Conservation (phyloP, 352 stramenopile species). For the Elongisporangium anandrum region DNA sequence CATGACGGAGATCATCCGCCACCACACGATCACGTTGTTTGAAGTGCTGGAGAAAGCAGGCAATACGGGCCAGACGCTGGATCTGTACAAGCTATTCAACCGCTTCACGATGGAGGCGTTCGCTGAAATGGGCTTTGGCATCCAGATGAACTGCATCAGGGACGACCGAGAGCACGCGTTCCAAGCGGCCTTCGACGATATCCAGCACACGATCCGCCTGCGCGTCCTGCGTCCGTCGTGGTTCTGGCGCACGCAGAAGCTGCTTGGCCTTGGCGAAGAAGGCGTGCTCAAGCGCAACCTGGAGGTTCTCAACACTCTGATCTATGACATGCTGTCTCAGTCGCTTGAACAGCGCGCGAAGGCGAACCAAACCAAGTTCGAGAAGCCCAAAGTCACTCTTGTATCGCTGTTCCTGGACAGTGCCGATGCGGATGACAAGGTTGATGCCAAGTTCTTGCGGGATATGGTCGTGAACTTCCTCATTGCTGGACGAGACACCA, state of each 20-base stretch:
- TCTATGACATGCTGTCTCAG: constrained; percentile 30
- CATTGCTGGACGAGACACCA: constrained; percentile 76
- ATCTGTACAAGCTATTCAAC: constrained; percentile 44
- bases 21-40: constrained; percentile 24
- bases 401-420: constrained; percentile 22
- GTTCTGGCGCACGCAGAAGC: constrained; percentile 41
- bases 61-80: constrained; percentile 7
- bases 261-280: constrained; percentile 26
- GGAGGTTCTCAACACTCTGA: constrained; percentile 25
- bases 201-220: constrained; percentile 19
- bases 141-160: constrained; percentile 31
- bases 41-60: constrained; percentile 17
- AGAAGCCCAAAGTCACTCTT: not conserved
- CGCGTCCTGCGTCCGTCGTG: constrained; percentile 34
- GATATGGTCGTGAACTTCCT: constrained; percentile 82
- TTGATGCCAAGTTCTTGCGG: constrained; percentile 40
- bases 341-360: constrained; percentile 14
- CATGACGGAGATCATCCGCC: constrained; percentile 34
- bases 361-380: not conserved
- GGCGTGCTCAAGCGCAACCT: constrained; percentile 21
- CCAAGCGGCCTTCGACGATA: constrained; percentile 43
- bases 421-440: constrained; percentile 10
- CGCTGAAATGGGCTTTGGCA: constrained; percentile 63
- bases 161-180: constrained; percentile 38
- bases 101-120: constrained; percentile 67